These are phyloP conservation scores for Sequoiadendron giganteum DNA, from an alignment of 75 land plant species.

Conservation along the genomic window DNA sequence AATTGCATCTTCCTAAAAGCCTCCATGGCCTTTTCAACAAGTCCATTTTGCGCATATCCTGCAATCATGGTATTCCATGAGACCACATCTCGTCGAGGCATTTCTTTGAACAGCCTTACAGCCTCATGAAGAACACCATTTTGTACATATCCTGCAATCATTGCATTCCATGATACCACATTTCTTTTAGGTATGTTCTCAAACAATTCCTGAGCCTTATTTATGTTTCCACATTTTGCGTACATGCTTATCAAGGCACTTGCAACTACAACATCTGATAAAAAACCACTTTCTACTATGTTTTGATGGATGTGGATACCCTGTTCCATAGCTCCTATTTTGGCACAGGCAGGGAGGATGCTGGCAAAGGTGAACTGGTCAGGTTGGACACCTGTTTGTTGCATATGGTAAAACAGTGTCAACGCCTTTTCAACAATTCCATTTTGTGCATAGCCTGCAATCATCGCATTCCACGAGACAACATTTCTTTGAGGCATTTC, in stretches of 20 bases:
- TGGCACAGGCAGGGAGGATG: slow-evolving; percentile 15
- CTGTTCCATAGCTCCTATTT: slow-evolving; percentile 11
- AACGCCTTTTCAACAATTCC: slow-evolving; percentile 9
- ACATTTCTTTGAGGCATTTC: slow-evolving; percentile 16
- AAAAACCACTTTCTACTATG: neutral
- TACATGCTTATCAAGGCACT: slow-evolving; percentile 22
- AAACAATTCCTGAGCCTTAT: neutral
- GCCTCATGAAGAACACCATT: slow-evolving; percentile 8
- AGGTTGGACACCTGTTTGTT: no score
- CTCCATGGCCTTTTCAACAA: slow-evolving; percentile 39
- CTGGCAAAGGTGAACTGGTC: slow-evolving; percentile 18
- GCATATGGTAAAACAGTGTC: slow-evolving; percentile 45
- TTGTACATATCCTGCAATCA: slow-evolving; percentile 21
- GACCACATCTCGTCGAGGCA: slow-evolving; percentile 38
- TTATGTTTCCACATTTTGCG: slow-evolving; percentile 16
- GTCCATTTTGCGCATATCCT: slow-evolving; percentile 42
- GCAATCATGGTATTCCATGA: slow-evolving; percentile 75
- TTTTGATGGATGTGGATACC: slow-evolving; percentile 13
- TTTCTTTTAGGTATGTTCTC: slow-evolving; percentile 9
- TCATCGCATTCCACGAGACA: slow-evolving; percentile 26
- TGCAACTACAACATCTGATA: slow-evolving; percentile 1
- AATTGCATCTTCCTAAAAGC: slow-evolving; percentile 54
- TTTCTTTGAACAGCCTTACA: slow-evolving; percentile 35
- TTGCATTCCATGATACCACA: slow-evolving; percentile 19
- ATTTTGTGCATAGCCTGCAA: slow-evolving; percentile 18